Percentiles rank a stretch among this genome's conserved stretches.
Evolutionary conservation across 2,329 filamentous ascomycete species (phyloP).

Genomic region (Colletotrichum limetticola): DNA sequence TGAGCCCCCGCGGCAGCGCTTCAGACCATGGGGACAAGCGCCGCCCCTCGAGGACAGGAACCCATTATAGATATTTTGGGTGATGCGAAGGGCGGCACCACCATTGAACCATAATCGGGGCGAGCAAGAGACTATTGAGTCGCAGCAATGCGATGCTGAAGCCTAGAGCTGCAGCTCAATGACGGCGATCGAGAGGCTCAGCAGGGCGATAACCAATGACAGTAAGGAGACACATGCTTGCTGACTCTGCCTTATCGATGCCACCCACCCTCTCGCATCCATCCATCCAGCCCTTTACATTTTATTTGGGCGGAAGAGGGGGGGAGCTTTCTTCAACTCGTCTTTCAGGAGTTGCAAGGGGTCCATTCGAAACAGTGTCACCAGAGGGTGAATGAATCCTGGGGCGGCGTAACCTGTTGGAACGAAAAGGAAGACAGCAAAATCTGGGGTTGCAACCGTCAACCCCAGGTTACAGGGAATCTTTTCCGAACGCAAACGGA

Average conservation of each 20-base stretch:
- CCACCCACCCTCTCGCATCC: conserved; percentile 12
- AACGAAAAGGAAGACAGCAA: background rate
- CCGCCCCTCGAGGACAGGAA: background rate
- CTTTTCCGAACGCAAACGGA: conserved; percentile 31
- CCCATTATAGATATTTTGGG: background rate
- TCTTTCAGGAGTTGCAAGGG: background rate
- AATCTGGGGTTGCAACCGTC: conserved; percentile 17
- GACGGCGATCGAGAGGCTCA: conserved; percentile 20
- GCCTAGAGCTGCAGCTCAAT: conserved; percentile 21
- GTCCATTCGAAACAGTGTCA: background rate
- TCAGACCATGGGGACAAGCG: background rate
- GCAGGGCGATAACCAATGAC: conserved; percentile 4
- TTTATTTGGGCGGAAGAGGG: background rate
- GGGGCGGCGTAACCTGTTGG: background rate
- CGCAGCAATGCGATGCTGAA: conserved; percentile 27
- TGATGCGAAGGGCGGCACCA: background rate
- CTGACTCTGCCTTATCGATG: conserved; percentile 8
- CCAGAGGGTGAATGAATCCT: background rate
- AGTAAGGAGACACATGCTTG: background rate
- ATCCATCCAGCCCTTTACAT: background rate
- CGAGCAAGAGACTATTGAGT: background rate
- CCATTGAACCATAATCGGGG: too few species aligned
- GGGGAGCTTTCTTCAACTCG: background rate
- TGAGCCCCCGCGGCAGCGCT: background rate
- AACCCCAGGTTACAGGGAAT: conserved; percentile 7